Evolutionary conservation across 257 asterid genomes (phyloP), one percentile per base, ranked within the genome.

Genomic region (Apocynum venetum): DNA sequence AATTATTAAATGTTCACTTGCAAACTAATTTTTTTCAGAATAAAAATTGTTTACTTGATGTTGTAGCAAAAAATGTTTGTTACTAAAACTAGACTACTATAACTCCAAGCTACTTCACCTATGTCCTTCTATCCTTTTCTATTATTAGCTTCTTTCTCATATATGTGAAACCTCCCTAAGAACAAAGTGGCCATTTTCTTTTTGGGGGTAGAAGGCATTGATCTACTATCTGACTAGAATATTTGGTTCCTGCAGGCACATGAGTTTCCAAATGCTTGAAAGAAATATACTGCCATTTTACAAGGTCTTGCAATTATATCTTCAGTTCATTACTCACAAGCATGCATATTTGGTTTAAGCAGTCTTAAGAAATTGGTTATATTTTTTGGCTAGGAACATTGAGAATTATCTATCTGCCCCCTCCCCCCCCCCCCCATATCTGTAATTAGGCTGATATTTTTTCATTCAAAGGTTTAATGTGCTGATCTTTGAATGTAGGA

Each of bases 161-260:
- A 11, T 80, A 44, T 49, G 65, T 9, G 59, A 64, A 55, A 80
- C 80, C 67, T 69, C 72, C 74, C 76, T 8, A 70, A 72, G 77
- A 72, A 79, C 73, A 78, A 76, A 74, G 10, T 73, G 76, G 56
- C 66, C 48, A 48, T 59, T 68, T 80, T 53, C 76, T 84, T 65
- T 77, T 83, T 80, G 77, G 71, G 76, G 87, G 80, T 73, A 65
- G 82, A 80, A 80, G 85, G 81, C 77, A 71, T 86, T 78, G 78
- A 86, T 85, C 63, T 80, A 89, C 88, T 83, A 86, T 86, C 97
- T 94, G 92, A 90, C 94, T 69, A 88, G 86, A 88, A 84, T 91
- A 87, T 94, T 94, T 94, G 94, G 82, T 89, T 89, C 93, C 90
- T 92, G 97, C 98, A 94, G 97, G 97, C 96, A 91, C 98, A 94